A percentile compares a stretch with the other conserved stretches of the same genome.
These are phyloP conservation scores for Inga leiocalycina DNA, from an alignment of 306 rosid genomes.

Conservation along the genomic window DNA sequence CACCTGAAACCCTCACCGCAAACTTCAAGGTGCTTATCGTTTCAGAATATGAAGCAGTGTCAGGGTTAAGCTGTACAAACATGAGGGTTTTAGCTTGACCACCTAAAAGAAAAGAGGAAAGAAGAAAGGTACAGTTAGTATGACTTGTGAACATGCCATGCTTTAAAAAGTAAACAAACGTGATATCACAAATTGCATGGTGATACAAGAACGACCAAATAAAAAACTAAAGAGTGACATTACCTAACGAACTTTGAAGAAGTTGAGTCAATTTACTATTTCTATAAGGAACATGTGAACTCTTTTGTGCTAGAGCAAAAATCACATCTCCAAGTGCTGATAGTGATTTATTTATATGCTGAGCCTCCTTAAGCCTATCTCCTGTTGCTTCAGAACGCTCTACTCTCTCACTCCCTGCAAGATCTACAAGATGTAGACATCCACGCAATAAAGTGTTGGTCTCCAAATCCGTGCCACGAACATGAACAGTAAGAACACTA, in stretches of 20 bases:
- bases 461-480: constrained; percentile 90
- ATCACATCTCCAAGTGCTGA: constrained; percentile 99
- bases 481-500: constrained; percentile 94
- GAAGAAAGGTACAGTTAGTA: constrained; percentile 25
- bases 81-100: constrained; percentile 99
- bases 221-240: neutral
- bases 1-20: constrained; percentile 99
- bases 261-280: constrained; percentile 99
- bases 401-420: constrained; percentile 98
- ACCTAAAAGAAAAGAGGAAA: constrained; percentile 53
- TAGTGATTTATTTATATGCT: constrained; percentile 92
- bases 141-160: constrained; percentile 2
- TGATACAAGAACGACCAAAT: constrained; percentile 23
- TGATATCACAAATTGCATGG: constrained; percentile 11
- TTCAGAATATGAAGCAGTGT: constrained; percentile 84
- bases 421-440: constrained; percentile 91
- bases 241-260: constrained; percentile 97
- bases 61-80: constrained; percentile 99
- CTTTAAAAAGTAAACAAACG: neutral
- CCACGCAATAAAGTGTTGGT: constrained; percentile 80
- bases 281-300: constrained; percentile 88
- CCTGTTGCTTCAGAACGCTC: constrained; percentile 98
- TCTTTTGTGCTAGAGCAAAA: constrained; percentile 93
- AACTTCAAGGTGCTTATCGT: constrained; percentile 93
- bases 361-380: constrained; percentile 99